Evolutionary conservation across 176 grass and related monocot species (phyloP).

Genomic region (Phoenix roebelenii): DNA sequence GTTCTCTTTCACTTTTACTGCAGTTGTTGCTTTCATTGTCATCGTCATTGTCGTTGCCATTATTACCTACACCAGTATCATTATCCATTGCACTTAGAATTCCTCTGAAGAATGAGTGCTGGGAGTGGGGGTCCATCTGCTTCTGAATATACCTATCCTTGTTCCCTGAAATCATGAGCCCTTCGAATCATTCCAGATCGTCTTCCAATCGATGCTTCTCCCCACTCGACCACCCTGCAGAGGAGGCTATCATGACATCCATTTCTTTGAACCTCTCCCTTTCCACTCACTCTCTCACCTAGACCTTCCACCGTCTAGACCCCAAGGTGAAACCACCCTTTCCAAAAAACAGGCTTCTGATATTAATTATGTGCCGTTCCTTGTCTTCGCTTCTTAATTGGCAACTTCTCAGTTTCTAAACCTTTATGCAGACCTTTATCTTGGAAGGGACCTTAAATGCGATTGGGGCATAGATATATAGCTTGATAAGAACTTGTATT

Average conservation of each 20-base stretch:
- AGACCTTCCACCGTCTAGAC: too few relatives aligned
- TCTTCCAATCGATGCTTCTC: slow-evolving; percentile 23
- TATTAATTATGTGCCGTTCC: too few relatives aligned
- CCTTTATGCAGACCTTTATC: too few relatives aligned
- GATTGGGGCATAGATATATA: too few relatives aligned
- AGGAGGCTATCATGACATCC: slow-evolving; percentile 31
- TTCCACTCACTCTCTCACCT: slow-evolving; percentile 10
- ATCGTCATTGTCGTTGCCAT: slow-evolving; percentile 32
- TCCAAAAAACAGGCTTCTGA: too few relatives aligned
- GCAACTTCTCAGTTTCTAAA: too few relatives aligned
- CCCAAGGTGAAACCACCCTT: too few relatives aligned
- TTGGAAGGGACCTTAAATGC: too few relatives aligned
- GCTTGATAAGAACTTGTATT: too few relatives aligned
- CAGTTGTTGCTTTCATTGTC: slow-evolving; percentile 45
- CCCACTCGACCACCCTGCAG: slow-evolving; percentile 22
- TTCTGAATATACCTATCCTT: too few relatives aligned
- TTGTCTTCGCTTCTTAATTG: too few relatives aligned
- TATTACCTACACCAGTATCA: slow-evolving; percentile 33
- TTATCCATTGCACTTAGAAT: slow-evolving; percentile 23
- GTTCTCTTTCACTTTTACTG: slow-evolving; percentile 25
- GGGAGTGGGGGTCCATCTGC: background rate
- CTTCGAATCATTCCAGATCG: slow-evolving; percentile 44
- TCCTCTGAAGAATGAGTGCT: slow-evolving; percentile 6
- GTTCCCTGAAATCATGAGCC: slow-evolving; percentile 17
- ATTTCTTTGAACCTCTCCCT: background rate